Conservation (phyloP, 164 flowering plant genomes). For the Annona squamosa region DNA sequence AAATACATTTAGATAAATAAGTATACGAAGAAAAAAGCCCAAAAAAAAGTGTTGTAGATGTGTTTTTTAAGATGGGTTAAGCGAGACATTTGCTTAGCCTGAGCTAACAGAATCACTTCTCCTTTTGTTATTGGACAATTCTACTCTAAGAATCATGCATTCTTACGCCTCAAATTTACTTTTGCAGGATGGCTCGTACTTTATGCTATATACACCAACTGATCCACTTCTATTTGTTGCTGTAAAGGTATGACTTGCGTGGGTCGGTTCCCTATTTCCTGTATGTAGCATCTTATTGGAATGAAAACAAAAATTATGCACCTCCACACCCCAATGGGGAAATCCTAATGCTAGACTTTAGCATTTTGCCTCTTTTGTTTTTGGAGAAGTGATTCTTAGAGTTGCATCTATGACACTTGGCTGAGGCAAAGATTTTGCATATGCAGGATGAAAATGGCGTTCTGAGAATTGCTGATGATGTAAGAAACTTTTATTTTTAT, state of each 20-base stretch:
- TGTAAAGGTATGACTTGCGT: slow-evolving; percentile 46
- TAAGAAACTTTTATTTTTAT: slow-evolving; percentile 30
- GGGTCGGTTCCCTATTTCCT: not conserved
- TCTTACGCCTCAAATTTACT: slow-evolving; percentile 3
- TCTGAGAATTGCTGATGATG: slow-evolving; percentile 85
- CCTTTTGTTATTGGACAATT: not conserved
- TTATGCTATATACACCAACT: slow-evolving; percentile 91
- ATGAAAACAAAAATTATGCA: not conserved
- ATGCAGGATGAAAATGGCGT: slow-evolving; percentile 66
- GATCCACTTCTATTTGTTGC: slow-evolving; percentile 97
- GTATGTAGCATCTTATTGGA: not conserved
- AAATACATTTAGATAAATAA: no score
- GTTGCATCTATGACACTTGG: no score
- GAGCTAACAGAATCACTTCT: no score
- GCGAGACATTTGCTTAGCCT: no score
- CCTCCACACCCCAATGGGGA: not conserved
- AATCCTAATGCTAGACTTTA: not conserved
- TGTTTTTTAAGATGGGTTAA: not conserved
- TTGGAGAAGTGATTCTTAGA: not conserved
- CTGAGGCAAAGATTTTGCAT: slow-evolving; percentile 14
- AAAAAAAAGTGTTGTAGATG: not conserved
- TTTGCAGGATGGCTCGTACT: slow-evolving; percentile 82
- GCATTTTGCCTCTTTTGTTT: not conserved
- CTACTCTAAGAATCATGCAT: not conserved
- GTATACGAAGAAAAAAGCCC: no score